Conservation (phyloP, 2,329 filamentous ascomycete species). For the Diaporthe amygdali region DNA sequence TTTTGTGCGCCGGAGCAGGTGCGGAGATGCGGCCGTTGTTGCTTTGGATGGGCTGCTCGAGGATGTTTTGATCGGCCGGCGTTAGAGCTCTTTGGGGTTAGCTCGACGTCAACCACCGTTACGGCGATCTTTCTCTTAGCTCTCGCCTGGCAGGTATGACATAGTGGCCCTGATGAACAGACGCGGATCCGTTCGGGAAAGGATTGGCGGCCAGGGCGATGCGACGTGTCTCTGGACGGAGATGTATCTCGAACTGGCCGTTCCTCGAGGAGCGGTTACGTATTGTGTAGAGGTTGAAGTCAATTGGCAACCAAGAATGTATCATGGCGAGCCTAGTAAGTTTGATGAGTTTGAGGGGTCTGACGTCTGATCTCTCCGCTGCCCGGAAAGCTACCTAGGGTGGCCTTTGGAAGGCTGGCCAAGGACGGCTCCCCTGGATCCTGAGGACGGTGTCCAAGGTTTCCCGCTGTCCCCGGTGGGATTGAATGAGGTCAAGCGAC, state of each 20-base stretch:
- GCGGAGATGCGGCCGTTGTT: conserved; percentile 7
- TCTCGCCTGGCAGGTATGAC: conserved; percentile 20
- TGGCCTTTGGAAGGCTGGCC: not conserved
- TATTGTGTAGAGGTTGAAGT: not conserved
- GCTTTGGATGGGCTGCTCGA: not conserved
- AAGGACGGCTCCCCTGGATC: conserved; percentile 1
- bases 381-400: not conserved
- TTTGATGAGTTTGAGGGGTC: conserved; percentile 10
- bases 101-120: not conserved
- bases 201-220: conserved; percentile 7
- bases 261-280: not conserved
- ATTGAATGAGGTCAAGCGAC: not conserved
- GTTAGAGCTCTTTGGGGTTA: not conserved
- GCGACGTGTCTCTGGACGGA: conserved; percentile 12
- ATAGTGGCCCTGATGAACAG: conserved; percentile 6
- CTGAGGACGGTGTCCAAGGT: not conserved
- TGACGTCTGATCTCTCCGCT: conserved; percentile 12
- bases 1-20: too few relatives aligned
- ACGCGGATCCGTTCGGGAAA: not conserved
- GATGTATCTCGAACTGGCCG: conserved; percentile 13
- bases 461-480: not conserved
- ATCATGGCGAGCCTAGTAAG: conserved; percentile 10
- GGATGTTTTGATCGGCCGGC: conserved; percentile 1
- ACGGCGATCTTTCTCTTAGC: conserved; percentile 11
- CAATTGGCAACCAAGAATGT: conserved; percentile 12